phyloP scores from a whole-genome alignment of 2,329 filamentous ascomycete species.

The Coleophoma crateriformis region DNA sequence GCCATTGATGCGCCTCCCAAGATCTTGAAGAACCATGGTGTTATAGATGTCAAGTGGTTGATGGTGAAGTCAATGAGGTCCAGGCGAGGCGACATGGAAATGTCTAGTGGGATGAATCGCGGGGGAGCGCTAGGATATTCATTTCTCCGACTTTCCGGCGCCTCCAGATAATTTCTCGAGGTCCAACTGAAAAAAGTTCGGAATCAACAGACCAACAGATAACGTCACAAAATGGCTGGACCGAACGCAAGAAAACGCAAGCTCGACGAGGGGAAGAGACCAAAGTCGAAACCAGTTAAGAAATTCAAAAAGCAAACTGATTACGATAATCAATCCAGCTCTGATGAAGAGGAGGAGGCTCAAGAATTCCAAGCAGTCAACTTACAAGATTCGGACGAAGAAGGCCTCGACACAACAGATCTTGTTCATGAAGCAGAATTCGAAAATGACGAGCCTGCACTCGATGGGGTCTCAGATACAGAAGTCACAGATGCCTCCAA shows the following conservation, averaged over 20 bases:
- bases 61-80: neutral
- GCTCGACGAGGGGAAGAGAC: constrained; percentile 51
- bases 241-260: constrained; percentile 45
- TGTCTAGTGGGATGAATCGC: constrained; percentile 1
- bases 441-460: constrained; percentile 17
- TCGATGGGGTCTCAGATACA: constrained; percentile 15
- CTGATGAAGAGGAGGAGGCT: constrained; percentile 37
- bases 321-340: constrained; percentile 59
- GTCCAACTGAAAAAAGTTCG: neutral
- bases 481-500: constrained; percentile 30
- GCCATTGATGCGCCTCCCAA: constrained; percentile 96
- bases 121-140: neutral
- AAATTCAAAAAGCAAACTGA: constrained; percentile 57
- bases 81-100: neutral
- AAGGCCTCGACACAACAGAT: constrained; percentile 21
- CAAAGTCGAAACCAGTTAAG: constrained; percentile 41
- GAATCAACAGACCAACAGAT: neutral
- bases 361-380: constrained; percentile 43
- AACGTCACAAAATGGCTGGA: constrained; percentile 21
- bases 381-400: constrained; percentile 34
- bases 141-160: neutral
- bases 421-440: constrained; percentile 18
- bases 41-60: constrained; percentile 2
- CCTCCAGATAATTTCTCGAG: no score
- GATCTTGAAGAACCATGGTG: constrained; percentile 95